Evolutionary conservation across 805 yeast genomes (phyloP), one percentile per base, ranked within the genome.

Genomic region (Suhomyces vadensis): DNA sequence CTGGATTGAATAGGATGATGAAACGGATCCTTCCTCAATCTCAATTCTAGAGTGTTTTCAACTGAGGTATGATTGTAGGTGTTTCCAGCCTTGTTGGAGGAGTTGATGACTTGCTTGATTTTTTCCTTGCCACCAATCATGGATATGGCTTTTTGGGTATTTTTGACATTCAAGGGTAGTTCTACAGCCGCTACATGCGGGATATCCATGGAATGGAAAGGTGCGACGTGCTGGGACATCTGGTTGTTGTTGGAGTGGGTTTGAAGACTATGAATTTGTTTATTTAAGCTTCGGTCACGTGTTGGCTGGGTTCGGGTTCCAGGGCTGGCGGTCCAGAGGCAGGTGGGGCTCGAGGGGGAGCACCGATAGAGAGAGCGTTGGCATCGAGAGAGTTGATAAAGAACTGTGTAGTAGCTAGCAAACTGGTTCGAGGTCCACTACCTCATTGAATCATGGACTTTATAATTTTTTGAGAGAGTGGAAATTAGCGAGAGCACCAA

Each of bases 181-280:
- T 91, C 97, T 13, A 91, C 77, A 2, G 91, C 78, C 4, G 86
- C 74, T 19, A 81, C 81, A 53, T 82, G 81, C 6, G 95, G 94
- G 1, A 87, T 73, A 52, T 87, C 94, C 56, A 87, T 63, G 8
- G 85, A 75, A 56, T 75, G 77, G 51, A 75, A 78, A 37, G 75
- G 73, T 1, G 87, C 87, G 13, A 57, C 37, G 8, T 21, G 23
- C 8, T 41, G 37, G 13, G 42, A 23, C 45, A 43, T 42, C 3
- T 33, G 24, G 24, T 33, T 9, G 23, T 31, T 14, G 11, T 3
- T 31, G 35, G 35, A 3, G 10, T 10, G 5, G 36, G 6, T 19
- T 29, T 6, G n/a, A 8, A 14, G 17, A 17, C 14, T 29, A n/a
- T n/a, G n/a, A 14, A 8, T 29, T 29, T 29, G 33, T 14, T 5